Conservation (phyloP, 176 grass and related monocot species). For the Raddia guianensis region DNA sequence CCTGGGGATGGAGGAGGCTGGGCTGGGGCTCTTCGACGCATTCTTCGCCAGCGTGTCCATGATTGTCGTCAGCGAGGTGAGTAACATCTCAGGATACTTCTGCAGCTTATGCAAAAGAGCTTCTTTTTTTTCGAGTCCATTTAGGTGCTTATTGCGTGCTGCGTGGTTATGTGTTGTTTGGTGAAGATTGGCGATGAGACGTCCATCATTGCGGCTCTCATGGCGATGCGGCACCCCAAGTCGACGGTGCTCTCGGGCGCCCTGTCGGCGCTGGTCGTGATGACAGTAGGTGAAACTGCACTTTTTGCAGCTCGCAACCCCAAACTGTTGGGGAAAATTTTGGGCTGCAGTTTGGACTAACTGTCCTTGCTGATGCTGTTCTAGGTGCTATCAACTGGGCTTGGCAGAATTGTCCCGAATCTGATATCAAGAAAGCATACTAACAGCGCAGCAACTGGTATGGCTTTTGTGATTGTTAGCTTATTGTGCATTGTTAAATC, state of each 20-base stretch:
- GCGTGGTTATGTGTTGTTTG: not conserved
- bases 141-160: not conserved
- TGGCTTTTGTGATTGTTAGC: not conserved
- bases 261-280: slow-evolving; percentile 73
- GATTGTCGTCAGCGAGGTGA: slow-evolving; percentile 85
- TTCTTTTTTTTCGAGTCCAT: not conserved
- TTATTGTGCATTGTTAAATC: not conserved
- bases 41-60: slow-evolving; percentile 93
- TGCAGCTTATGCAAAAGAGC: no score
- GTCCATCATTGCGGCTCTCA: slow-evolving; percentile 95
- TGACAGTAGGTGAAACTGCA: slow-evolving; percentile 70
- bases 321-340: not conserved
- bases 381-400: slow-evolving; percentile 83
- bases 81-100: not conserved
- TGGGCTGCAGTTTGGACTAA: not conserved
- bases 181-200: slow-evolving; percentile 90
- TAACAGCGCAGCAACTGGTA: slow-evolving; percentile 95
- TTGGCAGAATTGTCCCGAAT: slow-evolving; percentile 88
- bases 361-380: not conserved
- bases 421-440: slow-evolving; percentile 99
- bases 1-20: slow-evolving; percentile 35
- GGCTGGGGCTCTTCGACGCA: slow-evolving; percentile 75
- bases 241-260: slow-evolving; percentile 86
- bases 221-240: slow-evolving; percentile 98
- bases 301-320: not conserved